Base-by-base conservation (phyloP, 2,329 filamentous ascomycete species). In the Fusarium torulosum region DNA sequence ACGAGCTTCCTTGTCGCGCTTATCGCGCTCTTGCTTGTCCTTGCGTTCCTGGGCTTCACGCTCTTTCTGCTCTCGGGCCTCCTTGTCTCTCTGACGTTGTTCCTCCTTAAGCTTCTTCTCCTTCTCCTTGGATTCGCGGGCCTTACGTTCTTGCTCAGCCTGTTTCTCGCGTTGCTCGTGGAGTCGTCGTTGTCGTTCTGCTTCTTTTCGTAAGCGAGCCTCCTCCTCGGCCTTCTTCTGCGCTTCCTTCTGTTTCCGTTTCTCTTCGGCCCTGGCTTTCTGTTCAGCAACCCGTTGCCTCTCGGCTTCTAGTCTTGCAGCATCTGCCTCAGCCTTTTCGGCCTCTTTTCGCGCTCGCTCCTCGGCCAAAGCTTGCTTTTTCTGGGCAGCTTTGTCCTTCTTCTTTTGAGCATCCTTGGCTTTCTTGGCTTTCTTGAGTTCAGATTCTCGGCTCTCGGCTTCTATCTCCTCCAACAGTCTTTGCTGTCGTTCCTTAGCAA, bases 381-480 rank as follows among this genome's bases (percentile, higher is more conserved):
- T 95, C 75, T 93, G 89, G 21, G 90, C 90, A 67, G 94, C 93
- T 82, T 95, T 97, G 75, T 97, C 94, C 79, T 97, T 98, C 77
- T 92, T 93, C 84, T 96, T 97, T 78, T 97, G 92, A 17, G 96
- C 94, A 75, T 97, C 95, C 75, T 93, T 93, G 46, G 93, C 92
- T 79, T 95, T 97, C 82, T 97, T 97, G 20, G 92, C 94, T 77
- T 96, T 94, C 66, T 91, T 91, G 77, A 95, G 88, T 51, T 90
- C 87, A 64, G 92, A 90, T 49, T 90, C 87, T 55, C 89, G 88
- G 66, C 88, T 87, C 77, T 99, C 96, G 76, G 97, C 93, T 70
- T 94, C 90, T 4, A 97, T 84, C 78, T 99, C 96, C 76, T 97
- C 92, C 25, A 99, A 85, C 21, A 99, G 88, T 77, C 94, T 94